phyloP scores from a whole-genome alignment of 495 filamentous ascomycete species.

The Penicillium cosmopolitanum region DNA sequence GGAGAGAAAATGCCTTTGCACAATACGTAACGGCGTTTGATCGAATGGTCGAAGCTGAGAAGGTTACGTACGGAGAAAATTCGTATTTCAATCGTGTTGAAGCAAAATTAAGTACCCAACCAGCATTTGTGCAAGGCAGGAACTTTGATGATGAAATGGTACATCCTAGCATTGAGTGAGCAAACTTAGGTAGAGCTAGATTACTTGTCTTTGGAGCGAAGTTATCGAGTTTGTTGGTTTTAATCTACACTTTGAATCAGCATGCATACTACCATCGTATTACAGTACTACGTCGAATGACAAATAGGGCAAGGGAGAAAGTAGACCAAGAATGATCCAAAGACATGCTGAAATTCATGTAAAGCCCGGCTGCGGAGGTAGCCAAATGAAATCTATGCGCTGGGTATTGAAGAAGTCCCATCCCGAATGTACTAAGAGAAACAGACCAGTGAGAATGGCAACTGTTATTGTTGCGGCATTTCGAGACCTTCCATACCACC shows the following conservation, averaged over 20 bases:
- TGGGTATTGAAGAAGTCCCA: not conserved
- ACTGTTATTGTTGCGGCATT: constrained; percentile 14
- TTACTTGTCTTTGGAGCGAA: too few relatives aligned
- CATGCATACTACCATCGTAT: too few relatives aligned
- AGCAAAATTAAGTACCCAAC: not conserved
- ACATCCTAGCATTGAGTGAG: too few relatives aligned
- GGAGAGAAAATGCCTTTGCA: not conserved
- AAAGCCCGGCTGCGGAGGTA: not conserved
- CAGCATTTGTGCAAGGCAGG: not conserved
- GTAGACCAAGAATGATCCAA: too few relatives aligned
- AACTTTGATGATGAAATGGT: not conserved
- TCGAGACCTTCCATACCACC: constrained; percentile 67
- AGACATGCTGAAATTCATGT: not conserved
- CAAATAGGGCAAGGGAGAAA: too few relatives aligned
- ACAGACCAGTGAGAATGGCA: not conserved
- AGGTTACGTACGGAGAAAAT: not conserved
- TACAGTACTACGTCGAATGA: too few relatives aligned
- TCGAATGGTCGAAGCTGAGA: not conserved
- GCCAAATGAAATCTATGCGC: not conserved
- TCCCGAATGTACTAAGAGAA: not conserved
- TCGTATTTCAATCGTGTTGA: not conserved
- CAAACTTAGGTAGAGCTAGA: too few relatives aligned
- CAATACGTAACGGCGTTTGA: not conserved
- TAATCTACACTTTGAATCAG: too few relatives aligned
- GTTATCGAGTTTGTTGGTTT: too few relatives aligned